Evolutionary conservation across 768 basidiomycete species (phyloP), one percentile per base, ranked within the genome.

Genomic region (Lactarius sp.): DNA sequence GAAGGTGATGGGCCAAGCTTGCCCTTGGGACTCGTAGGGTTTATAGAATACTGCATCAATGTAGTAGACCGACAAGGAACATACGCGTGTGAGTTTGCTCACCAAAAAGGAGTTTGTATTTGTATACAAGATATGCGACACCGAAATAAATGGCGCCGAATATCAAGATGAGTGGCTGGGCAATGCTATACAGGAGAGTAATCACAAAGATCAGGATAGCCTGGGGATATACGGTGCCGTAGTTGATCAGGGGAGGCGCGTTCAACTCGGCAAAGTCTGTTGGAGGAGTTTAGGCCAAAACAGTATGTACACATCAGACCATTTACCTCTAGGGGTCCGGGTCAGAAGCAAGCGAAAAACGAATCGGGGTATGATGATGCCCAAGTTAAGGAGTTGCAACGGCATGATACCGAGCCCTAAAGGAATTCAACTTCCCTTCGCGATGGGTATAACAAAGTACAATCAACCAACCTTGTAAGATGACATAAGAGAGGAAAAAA

Each of bases 91-190:
- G 41, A 27, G 41, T 18, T 37, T 4, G 75, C 90, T 60, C 61
- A 95, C 95, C 93, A 69, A 96, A 97, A 0, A 98, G 79, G 4
- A 98, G 81, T 70, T 97, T 96, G 78, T 98, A 97, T 79, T 99
- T 99, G 83, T 98, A 98, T 3, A 97, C 95, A 6, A 98, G 81
- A 72, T 99, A 99, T 7, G 84, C 92, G 44, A 90, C 78, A n/a
- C 94, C 96, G 69, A 99, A 99, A 76, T 99, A 99, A 56, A 96
- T 77, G 1, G 96, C 92, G 13, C 96, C 93, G 71, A 98, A 98
- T 34, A 97, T 83, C 60, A 98, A 81, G 73, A 98, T 97, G 67
- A 97, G 81, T 0, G 97, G 97, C 65, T 97, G 92, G 13, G 96
- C 90, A 67, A 99, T 90, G 73, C 94, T 95, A 79, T 98, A 98